These are phyloP conservation scores for Hypoxylon sp. DNA, from an alignment of 2,329 filamentous ascomycete species.

Conservation along the genomic window DNA sequence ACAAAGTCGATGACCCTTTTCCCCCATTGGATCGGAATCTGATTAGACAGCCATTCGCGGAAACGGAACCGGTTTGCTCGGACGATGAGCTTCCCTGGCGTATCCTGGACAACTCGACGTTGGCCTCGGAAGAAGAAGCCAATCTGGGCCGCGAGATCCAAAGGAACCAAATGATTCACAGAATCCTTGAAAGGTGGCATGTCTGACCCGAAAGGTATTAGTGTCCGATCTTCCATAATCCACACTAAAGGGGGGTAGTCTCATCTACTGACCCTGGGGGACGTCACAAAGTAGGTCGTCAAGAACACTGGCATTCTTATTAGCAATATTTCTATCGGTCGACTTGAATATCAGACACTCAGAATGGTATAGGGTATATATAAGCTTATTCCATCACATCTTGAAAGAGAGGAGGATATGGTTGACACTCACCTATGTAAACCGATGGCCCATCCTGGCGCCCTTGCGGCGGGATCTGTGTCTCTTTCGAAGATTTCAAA, in stretches of 20 bases:
- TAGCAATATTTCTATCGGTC: neutral
- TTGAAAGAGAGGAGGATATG: neutral
- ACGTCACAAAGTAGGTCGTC: constrained; percentile 31
- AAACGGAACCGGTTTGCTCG: constrained; percentile 47
- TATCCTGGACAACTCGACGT: constrained; percentile 20
- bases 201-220: constrained; percentile 12
- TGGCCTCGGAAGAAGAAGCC: constrained; percentile 21
- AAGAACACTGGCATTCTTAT: constrained; percentile 23
- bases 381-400: neutral
- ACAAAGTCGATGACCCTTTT: constrained; percentile 44
- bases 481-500: constrained; percentile 45
- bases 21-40: constrained; percentile 50
- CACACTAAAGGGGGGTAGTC: neutral
- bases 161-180: constrained; percentile 35
- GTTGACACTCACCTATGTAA: constrained; percentile 37
- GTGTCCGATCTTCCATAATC: neutral
- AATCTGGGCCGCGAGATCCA: constrained; percentile 37
- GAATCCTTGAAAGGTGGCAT: constrained; percentile 38
- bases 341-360: no score
- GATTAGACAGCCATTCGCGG: constrained; percentile 49
- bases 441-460: constrained; percentile 44
- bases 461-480: constrained; percentile 22
- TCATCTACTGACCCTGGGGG: constrained; percentile 29
- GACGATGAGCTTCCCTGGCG: constrained; percentile 29
- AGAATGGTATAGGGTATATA: neutral